Evolutionary conservation across 176 grass and related monocot species (phyloP).

Genomic region (Coix lacrymajobi): DNA sequence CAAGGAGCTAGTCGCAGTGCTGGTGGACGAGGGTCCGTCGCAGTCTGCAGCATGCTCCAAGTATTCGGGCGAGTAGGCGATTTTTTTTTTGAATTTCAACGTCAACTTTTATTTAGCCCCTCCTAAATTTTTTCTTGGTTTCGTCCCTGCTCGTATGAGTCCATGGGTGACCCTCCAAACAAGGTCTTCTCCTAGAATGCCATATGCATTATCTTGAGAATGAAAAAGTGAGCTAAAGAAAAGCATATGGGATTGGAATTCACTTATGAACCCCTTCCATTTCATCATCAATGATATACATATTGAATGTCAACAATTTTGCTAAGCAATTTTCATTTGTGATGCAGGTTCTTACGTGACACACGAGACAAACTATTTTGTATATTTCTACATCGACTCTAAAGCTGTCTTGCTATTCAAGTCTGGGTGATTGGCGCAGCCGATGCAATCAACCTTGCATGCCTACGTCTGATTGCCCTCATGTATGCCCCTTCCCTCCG

Average conservation of each 20-base stretch:
- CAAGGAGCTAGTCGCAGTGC: no score
- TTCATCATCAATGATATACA: neutral
- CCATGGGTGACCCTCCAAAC: neutral
- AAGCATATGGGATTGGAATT: neutral
- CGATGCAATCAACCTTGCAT: neutral
- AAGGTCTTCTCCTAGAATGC: neutral
- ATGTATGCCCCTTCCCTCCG: neutral
- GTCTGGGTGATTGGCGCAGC: conserved; percentile 50
- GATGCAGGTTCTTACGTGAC: conserved; percentile 71
- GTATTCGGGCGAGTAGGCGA: no score
- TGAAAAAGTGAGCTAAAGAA: neutral
- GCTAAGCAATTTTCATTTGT: neutral
- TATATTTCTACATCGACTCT: conserved; percentile 82
- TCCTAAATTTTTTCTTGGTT: no score
- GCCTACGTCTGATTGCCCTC: neutral
- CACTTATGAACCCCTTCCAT: neutral
- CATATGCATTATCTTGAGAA: neutral
- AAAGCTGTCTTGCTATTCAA: conserved; percentile 85
- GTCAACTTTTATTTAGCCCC: no score
- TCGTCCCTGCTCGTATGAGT: neutral
- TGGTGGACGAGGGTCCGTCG: no score
- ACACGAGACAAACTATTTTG: conserved; percentile 76
- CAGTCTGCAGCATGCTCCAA: no score
- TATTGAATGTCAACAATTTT: neutral
- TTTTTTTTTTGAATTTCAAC: no score